Percentiles rank a stretch among this genome's conserved stretches.
Conservation (phyloP, 805 yeast species). For the Tetrapisispora iriomotensis region DNA sequence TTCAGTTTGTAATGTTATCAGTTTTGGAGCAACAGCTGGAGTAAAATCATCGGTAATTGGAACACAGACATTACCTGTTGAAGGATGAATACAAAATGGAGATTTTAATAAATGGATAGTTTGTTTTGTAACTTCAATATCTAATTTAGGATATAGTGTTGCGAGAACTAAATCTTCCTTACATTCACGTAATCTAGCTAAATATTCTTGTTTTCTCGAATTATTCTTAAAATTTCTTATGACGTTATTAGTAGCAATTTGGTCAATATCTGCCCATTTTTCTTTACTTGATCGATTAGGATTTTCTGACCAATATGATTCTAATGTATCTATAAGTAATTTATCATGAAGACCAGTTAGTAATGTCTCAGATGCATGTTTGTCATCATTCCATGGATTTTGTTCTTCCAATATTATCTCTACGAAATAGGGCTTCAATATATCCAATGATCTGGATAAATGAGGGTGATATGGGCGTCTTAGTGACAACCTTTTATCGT, state of each 20-base stretch:
- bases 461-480: slow-evolving; percentile 88
- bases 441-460: slow-evolving; percentile 61
- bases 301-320: slow-evolving; percentile 47
- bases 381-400: slow-evolving; percentile 68
- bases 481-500: slow-evolving; percentile 40
- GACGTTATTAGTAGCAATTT: slow-evolving; percentile 32
- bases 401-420: slow-evolving; percentile 67
- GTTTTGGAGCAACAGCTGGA: slow-evolving; percentile 72
- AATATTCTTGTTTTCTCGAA: slow-evolving; percentile 21
- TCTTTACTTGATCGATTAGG: slow-evolving; percentile 44
- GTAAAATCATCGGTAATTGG: slow-evolving; percentile 54
- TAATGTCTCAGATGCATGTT: slow-evolving; percentile 46
- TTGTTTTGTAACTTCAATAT: slow-evolving; percentile 84
- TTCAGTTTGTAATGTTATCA: slow-evolving; percentile 54
- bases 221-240: slow-evolving; percentile 1
- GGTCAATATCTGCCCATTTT: slow-evolving; percentile 75
- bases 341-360: slow-evolving; percentile 56
- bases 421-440: slow-evolving; percentile 53
- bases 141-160: slow-evolving; percentile 83
- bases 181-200: slow-evolving; percentile 48
- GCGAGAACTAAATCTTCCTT: slow-evolving; percentile 74
- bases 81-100: slow-evolving; percentile 95
- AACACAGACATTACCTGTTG: slow-evolving; percentile 91
- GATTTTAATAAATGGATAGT: slow-evolving; percentile 87
- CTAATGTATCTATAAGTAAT: slow-evolving; percentile 41